Evolutionary conservation across 31 red algal genomes (phyloP), one percentile per base, ranked within the genome.

Genomic region (Odonthalia washingtoniensis): DNA sequence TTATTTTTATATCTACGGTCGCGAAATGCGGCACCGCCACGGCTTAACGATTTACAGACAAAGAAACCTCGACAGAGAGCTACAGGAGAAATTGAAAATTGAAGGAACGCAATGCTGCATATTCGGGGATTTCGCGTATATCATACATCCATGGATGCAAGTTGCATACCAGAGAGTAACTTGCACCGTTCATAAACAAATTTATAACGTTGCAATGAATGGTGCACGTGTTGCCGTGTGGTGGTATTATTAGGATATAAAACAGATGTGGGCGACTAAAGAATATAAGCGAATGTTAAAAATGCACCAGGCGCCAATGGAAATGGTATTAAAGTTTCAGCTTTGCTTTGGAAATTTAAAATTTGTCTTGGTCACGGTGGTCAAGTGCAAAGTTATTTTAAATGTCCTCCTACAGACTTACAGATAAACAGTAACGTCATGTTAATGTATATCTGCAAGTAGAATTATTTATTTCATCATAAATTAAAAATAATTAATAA

Each of bases 261-360:
- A 77, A 37, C 31, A 77, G 38, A 43, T 43, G 26, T 77, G 31
- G n/a, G n/a, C 38, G 24, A 6, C 18, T 17, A 5, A 43, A 17
- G 31, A 38, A 5, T 43, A 16, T 37, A 27, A n/a, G 74, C 5
- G 40, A 6, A 43, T 17, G 33, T 17, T 77, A 38, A 17, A 37
- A 18, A 9, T 77, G 37, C 21, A 37, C 16, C 5, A 38, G 21
- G 9, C 74, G 18, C 40, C 74, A 77, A 38, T 44, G 5, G 33
- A 17, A 38, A 6, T 77, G 4, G 9, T 38, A 12, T 77, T 28
- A 43, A 37, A n/a, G 14, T 9, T 14, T 46, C 74, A 12, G 74
- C 74, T 12, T n/a, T 77, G 33, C 12, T 77, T 14, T 77, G 74
- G 74, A 77, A 77, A 17, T 21, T 28, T 16, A 5, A 77, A 12